phyloP scores from a whole-genome alignment of 2,329 filamentous ascomycete genomes.

The Colletotrichum cereale region DNA sequence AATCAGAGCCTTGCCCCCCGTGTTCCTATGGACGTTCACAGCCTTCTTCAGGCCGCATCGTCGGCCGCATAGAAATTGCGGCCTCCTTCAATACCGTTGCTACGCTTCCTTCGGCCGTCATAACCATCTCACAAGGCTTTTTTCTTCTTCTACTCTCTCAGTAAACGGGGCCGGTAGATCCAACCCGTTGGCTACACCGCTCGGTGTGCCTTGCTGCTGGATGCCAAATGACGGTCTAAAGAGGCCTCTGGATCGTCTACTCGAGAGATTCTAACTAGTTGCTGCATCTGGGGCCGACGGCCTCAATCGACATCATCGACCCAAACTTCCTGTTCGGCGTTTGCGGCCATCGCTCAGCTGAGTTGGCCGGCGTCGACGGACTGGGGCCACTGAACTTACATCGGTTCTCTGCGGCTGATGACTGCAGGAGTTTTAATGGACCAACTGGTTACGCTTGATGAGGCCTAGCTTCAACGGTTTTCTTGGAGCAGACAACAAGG shows the following conservation, averaged over 20 bases:
- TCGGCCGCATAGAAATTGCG: conserved; percentile 12
- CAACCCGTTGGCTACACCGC: background rate
- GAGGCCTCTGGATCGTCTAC: conserved; percentile 2
- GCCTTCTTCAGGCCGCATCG: conserved; percentile 32
- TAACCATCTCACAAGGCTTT: conserved; percentile 35
- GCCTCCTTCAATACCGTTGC: background rate
- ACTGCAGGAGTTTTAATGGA: background rate
- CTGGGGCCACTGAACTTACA: conserved; percentile 1
- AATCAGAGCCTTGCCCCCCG: background rate
- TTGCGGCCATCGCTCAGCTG: background rate
- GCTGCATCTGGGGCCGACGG: background rate
- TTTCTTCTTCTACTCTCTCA: too few species aligned
- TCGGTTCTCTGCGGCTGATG: conserved; percentile 19
- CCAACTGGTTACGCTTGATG: background rate
- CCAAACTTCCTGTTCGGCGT: background rate
- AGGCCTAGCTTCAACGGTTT: conserved; percentile 17
- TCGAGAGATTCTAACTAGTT: background rate
- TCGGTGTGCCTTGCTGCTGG: conserved; percentile 11
- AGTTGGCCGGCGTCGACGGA: background rate
- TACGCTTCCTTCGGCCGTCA: conserved; percentile 17
- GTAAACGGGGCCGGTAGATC: background rate
- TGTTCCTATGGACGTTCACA: conserved; percentile 12
- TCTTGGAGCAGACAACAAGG: conserved; percentile 13
- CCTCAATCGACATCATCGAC: background rate
- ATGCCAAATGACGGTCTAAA: background rate